Conservation (phyloP, 2,329 filamentous ascomycete genomes). For the Cercospora janseana region DNA sequence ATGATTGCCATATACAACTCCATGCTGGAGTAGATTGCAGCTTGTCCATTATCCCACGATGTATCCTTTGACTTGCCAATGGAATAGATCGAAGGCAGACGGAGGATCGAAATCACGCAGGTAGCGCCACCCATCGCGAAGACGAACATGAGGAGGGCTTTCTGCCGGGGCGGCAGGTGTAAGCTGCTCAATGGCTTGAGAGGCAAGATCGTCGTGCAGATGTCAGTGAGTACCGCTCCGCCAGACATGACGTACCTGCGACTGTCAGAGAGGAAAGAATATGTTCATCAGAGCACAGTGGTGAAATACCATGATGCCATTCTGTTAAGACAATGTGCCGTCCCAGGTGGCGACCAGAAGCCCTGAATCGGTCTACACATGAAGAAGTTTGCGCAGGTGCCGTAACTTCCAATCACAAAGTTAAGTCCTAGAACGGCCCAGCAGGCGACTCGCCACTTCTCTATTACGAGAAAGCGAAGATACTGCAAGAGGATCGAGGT, state of each 20-base stretch:
- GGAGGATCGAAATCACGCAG: constrained; percentile 27
- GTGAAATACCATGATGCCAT: constrained; percentile 30
- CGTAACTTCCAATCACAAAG: constrained; percentile 27
- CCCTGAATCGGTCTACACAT: constrained; percentile 31
- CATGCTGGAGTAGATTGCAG: constrained; percentile 25
- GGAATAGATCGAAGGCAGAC: constrained; percentile 26
- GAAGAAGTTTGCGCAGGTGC: constrained; percentile 31
- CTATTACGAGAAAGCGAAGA: constrained; percentile 24
- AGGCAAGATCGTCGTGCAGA: constrained; percentile 34
- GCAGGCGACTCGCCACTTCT: constrained; percentile 19
- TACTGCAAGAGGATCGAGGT: constrained; percentile 28
- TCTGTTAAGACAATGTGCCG: constrained; percentile 26
- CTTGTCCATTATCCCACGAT: constrained; percentile 27
- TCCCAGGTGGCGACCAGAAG: constrained; percentile 30
- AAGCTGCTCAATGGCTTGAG: constrained; percentile 33
- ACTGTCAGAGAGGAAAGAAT: not conserved
- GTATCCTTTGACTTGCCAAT: constrained; percentile 25
- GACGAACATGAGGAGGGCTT: constrained; percentile 32
- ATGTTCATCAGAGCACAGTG: not conserved
- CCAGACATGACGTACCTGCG: constrained; percentile 30
- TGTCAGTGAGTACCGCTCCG: constrained; percentile 35
- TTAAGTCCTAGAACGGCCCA: constrained; percentile 30
- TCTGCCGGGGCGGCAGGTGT: constrained; percentile 31
- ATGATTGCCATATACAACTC: constrained; percentile 30
- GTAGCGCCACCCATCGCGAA: constrained; percentile 36